A percentile compares a stretch with the other conserved stretches of the same genome.
Evolutionary conservation across 2,329 filamentous ascomycete genomes (phyloP).

Genomic region (Apiospora malaysiana): DNA sequence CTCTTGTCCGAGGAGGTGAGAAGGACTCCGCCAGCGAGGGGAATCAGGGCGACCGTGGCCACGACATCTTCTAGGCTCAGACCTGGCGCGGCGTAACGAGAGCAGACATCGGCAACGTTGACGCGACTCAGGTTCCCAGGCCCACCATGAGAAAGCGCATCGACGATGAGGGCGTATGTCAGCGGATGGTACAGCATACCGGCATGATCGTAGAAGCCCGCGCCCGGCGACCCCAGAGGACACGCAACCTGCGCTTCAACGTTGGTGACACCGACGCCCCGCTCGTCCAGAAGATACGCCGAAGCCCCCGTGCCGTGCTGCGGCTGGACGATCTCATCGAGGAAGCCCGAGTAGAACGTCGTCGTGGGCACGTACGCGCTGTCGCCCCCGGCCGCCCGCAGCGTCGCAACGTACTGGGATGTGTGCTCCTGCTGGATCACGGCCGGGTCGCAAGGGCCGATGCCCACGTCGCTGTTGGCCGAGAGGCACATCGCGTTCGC

Average conservation of each 20-base stretch:
- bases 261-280: conserved; percentile 51
- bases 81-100: conserved; percentile 15
- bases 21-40: not conserved
- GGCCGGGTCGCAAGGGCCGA: conserved; percentile 54
- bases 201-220: conserved; percentile 23
- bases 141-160: conserved; percentile 18
- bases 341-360: conserved; percentile 50
- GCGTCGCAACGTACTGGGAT: conserved; percentile 42
- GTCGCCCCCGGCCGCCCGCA: conserved; percentile 53
- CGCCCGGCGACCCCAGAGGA: conserved; percentile 23
- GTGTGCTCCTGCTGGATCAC: conserved; percentile 53
- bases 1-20: conserved; percentile 22
- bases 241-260: conserved; percentile 53
- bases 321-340: conserved; percentile 58
- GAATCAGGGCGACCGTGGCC: conserved; percentile 21
- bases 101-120: conserved; percentile 19
- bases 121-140: conserved; percentile 12
- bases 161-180: conserved; percentile 22
- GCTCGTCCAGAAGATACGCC: conserved; percentile 46
- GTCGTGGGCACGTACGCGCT: conserved; percentile 61
- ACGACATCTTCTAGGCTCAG: conserved; percentile 20
- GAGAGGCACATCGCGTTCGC: conserved; percentile 24
- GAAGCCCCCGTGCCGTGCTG: conserved; percentile 53
- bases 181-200: conserved; percentile 24
- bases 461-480: conserved; percentile 24